These are phyloP conservation scores for Beauveria varroae DNA, from an alignment of 2,329 filamentous ascomycete species.

Conservation along the genomic window DNA sequence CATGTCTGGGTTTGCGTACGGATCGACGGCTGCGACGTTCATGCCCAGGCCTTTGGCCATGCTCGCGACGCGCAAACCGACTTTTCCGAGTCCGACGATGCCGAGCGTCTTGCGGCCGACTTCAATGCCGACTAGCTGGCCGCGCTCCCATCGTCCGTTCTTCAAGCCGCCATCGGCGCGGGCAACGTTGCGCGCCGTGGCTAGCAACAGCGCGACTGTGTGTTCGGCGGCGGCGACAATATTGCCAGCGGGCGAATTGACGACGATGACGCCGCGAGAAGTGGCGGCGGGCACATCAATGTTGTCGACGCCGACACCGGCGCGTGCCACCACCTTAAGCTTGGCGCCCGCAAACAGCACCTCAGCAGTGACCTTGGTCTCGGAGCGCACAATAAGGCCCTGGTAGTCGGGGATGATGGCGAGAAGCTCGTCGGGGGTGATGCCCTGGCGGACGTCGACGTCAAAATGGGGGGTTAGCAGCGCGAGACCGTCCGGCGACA, in stretches of 20 bases:
- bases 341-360: constrained; percentile 60
- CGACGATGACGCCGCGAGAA: constrained; percentile 65
- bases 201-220: constrained; percentile 66
- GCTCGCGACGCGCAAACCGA: constrained; percentile 72
- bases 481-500: constrained; percentile 69
- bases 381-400: constrained; percentile 71
- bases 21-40: constrained; percentile 67
- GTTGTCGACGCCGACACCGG: constrained; percentile 78
- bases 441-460: constrained; percentile 58
- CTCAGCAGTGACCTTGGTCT: constrained; percentile 68
- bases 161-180: constrained; percentile 64
- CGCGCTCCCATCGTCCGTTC: constrained; percentile 66
- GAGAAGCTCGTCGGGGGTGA: constrained; percentile 56
- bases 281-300: constrained; percentile 70
- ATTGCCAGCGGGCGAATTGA: constrained; percentile 74
- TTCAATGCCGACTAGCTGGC: constrained; percentile 67
- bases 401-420: constrained; percentile 64
- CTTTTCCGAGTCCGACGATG: constrained; percentile 75
- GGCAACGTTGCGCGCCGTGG: constrained; percentile 66
- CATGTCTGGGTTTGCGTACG: constrained; percentile 68
- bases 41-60: constrained; percentile 72
- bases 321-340: constrained; percentile 70
- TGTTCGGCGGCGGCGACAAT: constrained; percentile 76
- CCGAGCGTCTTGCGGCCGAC: constrained; percentile 70
- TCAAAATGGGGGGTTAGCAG: constrained; percentile 59